These are phyloP conservation scores for Camelina neglecta DNA, from an alignment of 345 rosid species.

Conservation along the genomic window DNA sequence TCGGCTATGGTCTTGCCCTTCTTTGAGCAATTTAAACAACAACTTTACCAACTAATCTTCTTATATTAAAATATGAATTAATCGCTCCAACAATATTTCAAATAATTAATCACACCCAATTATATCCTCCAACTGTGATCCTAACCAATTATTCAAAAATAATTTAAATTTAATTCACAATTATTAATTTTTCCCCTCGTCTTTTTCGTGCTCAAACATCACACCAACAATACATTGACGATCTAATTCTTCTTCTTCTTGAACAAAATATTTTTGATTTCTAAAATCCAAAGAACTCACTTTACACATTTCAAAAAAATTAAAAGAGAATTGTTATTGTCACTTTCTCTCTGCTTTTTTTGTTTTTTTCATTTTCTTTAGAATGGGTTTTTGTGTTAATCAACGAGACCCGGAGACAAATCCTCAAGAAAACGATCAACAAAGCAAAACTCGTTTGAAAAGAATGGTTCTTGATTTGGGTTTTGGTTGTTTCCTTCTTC, in stretches of 20 bases:
- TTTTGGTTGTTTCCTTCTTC: slow-evolving; percentile 61
- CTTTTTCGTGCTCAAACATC: slow-evolving; percentile 39
- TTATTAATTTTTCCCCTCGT: slow-evolving; percentile 2
- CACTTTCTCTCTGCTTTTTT: slow-evolving; percentile 20
- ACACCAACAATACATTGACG: slow-evolving; percentile 39
- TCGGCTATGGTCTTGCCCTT: slow-evolving; percentile 26
- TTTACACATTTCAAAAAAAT: slow-evolving; percentile 14
- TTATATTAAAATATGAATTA: slow-evolving; percentile 5
- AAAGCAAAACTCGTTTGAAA: slow-evolving; percentile 45
- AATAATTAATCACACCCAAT: slow-evolving; percentile 30
- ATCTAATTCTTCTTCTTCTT: slow-evolving; percentile 2
- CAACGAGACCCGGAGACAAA: not conserved
- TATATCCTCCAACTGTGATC: slow-evolving; percentile 34
- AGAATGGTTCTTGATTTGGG: slow-evolving; percentile 68
- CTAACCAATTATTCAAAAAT: slow-evolving; percentile 37
- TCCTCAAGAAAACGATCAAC: not conserved
- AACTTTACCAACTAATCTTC: slow-evolving; percentile 40
- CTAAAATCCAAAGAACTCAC: not conserved
- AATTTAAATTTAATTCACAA: slow-evolving; percentile 32
- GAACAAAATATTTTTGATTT: not conserved
- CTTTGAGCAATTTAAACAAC: slow-evolving; percentile 27
- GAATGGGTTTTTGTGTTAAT: slow-evolving; percentile 12
- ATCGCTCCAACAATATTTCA: slow-evolving; percentile 32
- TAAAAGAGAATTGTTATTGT: not conserved
- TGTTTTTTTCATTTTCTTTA: not conserved